These are phyloP conservation scores for Allium fistulosum DNA, from an alignment of 106 monocot species.

Conservation along the genomic window DNA sequence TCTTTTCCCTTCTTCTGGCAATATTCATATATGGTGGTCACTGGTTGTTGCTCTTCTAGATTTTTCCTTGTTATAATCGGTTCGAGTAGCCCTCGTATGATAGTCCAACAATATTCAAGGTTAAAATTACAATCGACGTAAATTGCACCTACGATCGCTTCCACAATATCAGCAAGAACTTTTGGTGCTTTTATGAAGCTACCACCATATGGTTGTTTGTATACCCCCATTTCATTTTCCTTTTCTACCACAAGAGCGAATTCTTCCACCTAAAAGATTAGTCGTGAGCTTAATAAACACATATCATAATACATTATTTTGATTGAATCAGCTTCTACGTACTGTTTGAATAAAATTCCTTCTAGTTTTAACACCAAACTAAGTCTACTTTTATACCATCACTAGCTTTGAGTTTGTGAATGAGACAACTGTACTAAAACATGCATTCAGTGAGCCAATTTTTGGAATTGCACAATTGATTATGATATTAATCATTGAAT, in stretches of 20 bases:
- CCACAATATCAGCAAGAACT: slow-evolving; percentile 1
- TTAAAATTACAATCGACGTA: neutral
- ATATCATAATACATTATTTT: too few relatives aligned
- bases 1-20: slow-evolving; percentile 39
- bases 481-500: too few relatives aligned
- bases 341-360: too few relatives aligned
- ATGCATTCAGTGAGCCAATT: too few relatives aligned
- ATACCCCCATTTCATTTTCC: neutral
- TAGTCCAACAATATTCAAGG: slow-evolving; percentile 6
- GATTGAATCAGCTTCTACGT: too few relatives aligned
- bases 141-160: neutral
- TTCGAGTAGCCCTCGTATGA: slow-evolving; percentile 35
- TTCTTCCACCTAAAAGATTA: neutral
- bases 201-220: neutral
- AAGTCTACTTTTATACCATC: too few relatives aligned
- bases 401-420: too few relatives aligned
- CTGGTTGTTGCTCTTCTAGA: slow-evolving; percentile 27
- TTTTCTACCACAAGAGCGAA: neutral
- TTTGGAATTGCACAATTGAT: too few relatives aligned
- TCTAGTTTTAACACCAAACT: too few relatives aligned
- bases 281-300: too few relatives aligned
- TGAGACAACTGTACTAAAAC: too few relatives aligned
- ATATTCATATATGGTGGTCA: slow-evolving; percentile 26
- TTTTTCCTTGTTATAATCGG: slow-evolving; percentile 36
- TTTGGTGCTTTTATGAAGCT: neutral